A percentile compares a stretch with the other conserved stretches of the same genome.
Conservation (phyloP, 495 filamentous ascomycete species). For the Penicillium cataractarum region DNA sequence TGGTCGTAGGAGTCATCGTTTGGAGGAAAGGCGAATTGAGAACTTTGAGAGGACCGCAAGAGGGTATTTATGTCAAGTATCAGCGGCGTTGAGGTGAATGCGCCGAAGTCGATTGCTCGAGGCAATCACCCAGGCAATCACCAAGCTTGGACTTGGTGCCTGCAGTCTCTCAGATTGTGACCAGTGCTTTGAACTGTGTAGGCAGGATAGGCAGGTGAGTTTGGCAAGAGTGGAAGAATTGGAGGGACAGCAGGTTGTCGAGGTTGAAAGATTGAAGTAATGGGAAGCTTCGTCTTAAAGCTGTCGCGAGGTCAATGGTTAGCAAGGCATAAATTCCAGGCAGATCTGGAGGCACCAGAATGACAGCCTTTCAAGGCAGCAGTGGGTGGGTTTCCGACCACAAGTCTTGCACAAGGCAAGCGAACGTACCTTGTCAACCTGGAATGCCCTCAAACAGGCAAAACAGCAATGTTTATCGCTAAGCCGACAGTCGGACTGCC, state of each 20-base stretch:
- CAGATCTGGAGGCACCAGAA: neutral
- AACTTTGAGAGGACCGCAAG: too few species aligned
- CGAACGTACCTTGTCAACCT: neutral
- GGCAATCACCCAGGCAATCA: neutral
- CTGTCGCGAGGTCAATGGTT: neutral
- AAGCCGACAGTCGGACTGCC: neutral
- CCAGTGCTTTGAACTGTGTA: neutral
- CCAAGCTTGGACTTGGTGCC: neutral
- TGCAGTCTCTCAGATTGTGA: neutral
- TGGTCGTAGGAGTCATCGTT: neutral
- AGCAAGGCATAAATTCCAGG: neutral
- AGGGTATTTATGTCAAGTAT: too few species aligned
- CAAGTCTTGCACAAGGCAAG: neutral
- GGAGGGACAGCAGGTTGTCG: neutral
- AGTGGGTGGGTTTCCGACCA: neutral
- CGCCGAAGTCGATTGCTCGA: neutral
- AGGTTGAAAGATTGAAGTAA: neutral
- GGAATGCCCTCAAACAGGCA: neutral
- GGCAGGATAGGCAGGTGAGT: neutral
- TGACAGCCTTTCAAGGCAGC: neutral
- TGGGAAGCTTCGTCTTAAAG: neutral
- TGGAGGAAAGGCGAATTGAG: neutral
- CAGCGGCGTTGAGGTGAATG: neutral
- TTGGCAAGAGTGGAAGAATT: neutral
- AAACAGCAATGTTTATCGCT: slow-evolving; percentile 16